Base-by-base conservation (phyloP, 2,329 filamentous ascomycete species). In the Ophiostoma perfectum region DNA sequence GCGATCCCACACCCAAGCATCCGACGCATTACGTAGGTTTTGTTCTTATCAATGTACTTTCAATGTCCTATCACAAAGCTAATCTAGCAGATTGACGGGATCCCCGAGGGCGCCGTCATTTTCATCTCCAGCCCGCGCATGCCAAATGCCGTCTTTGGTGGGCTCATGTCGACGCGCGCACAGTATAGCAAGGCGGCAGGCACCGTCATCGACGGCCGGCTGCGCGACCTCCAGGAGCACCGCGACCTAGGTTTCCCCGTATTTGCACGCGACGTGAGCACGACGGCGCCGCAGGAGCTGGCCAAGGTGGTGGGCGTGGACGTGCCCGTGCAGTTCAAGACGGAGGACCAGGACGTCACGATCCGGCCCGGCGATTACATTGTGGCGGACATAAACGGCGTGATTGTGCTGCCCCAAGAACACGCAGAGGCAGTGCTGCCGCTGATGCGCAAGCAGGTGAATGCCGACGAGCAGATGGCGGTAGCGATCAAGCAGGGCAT, bases 211-310 rank as follows among this genome's bases (percentile, higher is more conserved):
- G 83, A 85, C 73, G 83, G 83, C 3, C 77, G 82, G 4, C 78
- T 85, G 67, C 79, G 83, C 9, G 83, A 85, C 72, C 74, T 86
- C 39, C 78, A 83, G 70, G 83, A 85, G 75, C 83, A 86, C 73
- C 80, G 83, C 6, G 81, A 78, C 36, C 73, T 84, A 27, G 74
- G 74, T 0, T 84, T 78, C 68, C 81, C 82, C 5, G 80, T 82
- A 18, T 82, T 82, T 67, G 80, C 79, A 7, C 75, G 80, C 5
- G 80, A 79, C 55, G 75, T 80, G 5, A 80, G 80, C 67, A 82
- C 80, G 4, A 77, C 80, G n/a, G 77, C 80, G 6, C 80, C 80
- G 2, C 76, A 78, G 4, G 76, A 78, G 66, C 71, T 79, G 16
- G 73, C 81, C 64, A 81, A 82, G 73, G 79, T 81, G 1, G 77